These are phyloP conservation scores for Teratosphaeria pseudoeucalypti DNA, from an alignment of 2,329 filamentous ascomycete genomes.

Conservation along the genomic window DNA sequence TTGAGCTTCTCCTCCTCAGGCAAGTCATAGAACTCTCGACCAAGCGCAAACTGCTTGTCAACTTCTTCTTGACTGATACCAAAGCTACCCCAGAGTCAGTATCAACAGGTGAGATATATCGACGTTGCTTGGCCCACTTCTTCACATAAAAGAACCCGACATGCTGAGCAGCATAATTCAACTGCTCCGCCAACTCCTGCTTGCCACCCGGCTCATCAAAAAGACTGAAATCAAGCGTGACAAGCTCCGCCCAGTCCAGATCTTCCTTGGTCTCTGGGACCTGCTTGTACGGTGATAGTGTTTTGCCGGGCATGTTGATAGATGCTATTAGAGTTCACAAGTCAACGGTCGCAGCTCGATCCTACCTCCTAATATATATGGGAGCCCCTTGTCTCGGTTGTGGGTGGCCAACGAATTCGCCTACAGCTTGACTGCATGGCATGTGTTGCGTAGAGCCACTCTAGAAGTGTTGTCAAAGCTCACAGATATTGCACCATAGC, in stretches of 20 bases:
- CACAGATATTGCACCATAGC: background rate
- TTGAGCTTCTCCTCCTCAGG: slow-evolving; percentile 50
- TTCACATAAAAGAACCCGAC: slow-evolving; percentile 19
- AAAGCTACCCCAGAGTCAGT: slow-evolving; percentile 36
- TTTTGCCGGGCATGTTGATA: background rate
- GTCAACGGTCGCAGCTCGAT: background rate
- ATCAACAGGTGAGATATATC: too few species aligned
- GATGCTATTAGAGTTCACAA: background rate
- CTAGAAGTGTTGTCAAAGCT: background rate
- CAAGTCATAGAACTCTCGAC: slow-evolving; percentile 47
- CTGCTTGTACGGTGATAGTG: slow-evolving; percentile 11
- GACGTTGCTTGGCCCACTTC: background rate
- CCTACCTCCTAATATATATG: background rate
- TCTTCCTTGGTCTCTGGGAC: slow-evolving; percentile 24
- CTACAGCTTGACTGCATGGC: background rate
- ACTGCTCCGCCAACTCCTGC: slow-evolving; percentile 42
- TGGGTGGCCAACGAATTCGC: background rate
- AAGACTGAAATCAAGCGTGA: slow-evolving; percentile 46
- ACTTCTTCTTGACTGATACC: slow-evolving; percentile 51
- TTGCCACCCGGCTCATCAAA: slow-evolving; percentile 47
- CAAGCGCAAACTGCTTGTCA: slow-evolving; percentile 51
- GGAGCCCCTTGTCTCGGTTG: background rate
- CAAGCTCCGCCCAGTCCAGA: slow-evolving; percentile 44
- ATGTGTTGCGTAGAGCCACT: background rate
- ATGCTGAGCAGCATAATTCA: slow-evolving; percentile 41